Percentiles rank a stretch among this genome's conserved stretches.
Evolutionary conservation across 768 basidiomycete genomes (phyloP).

Genomic region (Amanita fuliginea): DNA sequence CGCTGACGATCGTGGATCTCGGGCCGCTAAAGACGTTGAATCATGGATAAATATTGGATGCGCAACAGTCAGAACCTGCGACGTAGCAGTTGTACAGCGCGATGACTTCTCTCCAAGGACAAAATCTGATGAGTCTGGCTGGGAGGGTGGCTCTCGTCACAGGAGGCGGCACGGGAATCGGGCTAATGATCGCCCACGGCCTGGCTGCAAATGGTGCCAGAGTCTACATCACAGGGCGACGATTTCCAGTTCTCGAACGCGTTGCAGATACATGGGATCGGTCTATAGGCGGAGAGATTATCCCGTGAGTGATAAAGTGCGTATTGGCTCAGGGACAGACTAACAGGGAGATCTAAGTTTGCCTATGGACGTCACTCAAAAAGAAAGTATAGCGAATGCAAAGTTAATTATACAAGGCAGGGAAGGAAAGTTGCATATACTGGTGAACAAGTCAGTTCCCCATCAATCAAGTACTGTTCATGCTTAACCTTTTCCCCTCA

Average conservation of each 20-base stretch:
- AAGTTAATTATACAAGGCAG: conserved; percentile 42
- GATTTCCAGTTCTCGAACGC: conserved; percentile 52
- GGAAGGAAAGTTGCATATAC: conserved; percentile 66
- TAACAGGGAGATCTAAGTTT: conserved; percentile 15
- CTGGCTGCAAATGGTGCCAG: conserved; percentile 71
- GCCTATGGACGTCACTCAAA: conserved; percentile 62
- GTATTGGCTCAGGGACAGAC: conserved; percentile 1
- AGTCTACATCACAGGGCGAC: conserved; percentile 70
- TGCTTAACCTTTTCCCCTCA: conserved; percentile 15
- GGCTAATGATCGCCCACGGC: conserved; percentile 58
- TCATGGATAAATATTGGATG: not conserved
- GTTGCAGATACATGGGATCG: conserved; percentile 37
- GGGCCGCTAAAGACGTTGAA: not conserved
- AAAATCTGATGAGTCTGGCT: conserved; percentile 36
- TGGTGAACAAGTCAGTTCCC: conserved; percentile 66
- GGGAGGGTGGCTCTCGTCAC: conserved; percentile 49
- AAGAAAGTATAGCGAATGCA: conserved; percentile 48
- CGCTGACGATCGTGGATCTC: not conserved
- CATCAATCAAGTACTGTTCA: not conserved
- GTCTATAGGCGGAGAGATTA: conserved; percentile 37
- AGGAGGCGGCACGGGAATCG: conserved; percentile 43
- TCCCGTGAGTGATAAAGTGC: conserved; percentile 35
- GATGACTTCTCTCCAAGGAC: conserved; percentile 11
- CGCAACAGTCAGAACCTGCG: not conserved
- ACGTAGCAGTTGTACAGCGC: not conserved